A percentile compares a stretch with the other conserved stretches of the same genome.
Evolutionary conservation across 208 protist species (phyloP).

Genomic region (Lotmaria passim): DNA sequence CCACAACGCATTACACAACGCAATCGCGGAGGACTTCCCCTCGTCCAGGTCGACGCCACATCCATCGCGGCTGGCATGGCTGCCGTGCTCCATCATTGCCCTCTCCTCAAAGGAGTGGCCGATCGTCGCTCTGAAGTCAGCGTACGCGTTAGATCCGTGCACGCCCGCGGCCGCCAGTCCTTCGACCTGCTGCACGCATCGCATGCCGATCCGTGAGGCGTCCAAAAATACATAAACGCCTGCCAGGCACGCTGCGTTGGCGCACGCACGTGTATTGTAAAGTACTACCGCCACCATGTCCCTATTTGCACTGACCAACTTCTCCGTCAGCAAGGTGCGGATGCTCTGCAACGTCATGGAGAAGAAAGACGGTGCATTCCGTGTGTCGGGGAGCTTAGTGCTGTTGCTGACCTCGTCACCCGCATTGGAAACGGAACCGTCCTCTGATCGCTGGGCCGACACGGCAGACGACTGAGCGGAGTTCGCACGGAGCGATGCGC

Average conservation of each 20-base stretch:
- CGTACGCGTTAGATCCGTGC: slow-evolving; percentile 36
- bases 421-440: too few species aligned
- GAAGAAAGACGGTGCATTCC: slow-evolving; percentile 32
- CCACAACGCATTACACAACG: slow-evolving; percentile 71
- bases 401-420: background rate
- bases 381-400: too few species aligned
- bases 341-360: slow-evolving; percentile 52
- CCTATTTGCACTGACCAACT: slow-evolving; percentile 50
- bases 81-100: background rate
- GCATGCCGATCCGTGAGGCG: slow-evolving; percentile 35
- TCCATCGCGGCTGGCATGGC: background rate
- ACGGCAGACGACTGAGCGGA: background rate
- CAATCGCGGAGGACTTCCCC: too few species aligned
- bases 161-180: slow-evolving; percentile 52
- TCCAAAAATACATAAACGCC: slow-evolving; percentile 73
- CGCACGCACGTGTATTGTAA: slow-evolving; percentile 59
- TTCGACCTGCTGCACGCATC: slow-evolving; percentile 62
- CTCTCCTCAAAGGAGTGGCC: slow-evolving; percentile 5
- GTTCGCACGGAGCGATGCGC: background rate
- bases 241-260: slow-evolving; percentile 45
- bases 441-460: background rate
- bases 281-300: slow-evolving; percentile 79
- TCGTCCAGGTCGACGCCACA: too few species aligned
- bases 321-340: slow-evolving; percentile 62
- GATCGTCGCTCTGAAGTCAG: slow-evolving; percentile 34